These are phyloP conservation scores for Neofusicoccum laricinum DNA, from an alignment of 2,329 filamentous ascomycete species.

Conservation along the genomic window DNA sequence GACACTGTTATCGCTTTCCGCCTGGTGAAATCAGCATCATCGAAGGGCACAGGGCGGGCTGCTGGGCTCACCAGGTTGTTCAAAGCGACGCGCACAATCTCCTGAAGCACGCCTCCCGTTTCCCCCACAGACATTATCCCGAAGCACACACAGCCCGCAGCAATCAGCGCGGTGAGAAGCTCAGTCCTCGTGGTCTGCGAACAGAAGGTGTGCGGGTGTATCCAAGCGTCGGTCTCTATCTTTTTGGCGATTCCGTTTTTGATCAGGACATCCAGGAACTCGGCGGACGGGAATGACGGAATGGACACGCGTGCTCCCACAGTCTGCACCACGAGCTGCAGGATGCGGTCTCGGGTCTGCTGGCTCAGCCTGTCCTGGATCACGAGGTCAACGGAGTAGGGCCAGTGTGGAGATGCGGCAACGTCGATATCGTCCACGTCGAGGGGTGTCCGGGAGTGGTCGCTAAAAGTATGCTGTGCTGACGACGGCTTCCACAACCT, in stretches of 20 bases:
- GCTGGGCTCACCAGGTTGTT: slow-evolving; percentile 20
- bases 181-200: slow-evolving; percentile 25
- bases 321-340: slow-evolving; percentile 30
- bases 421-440: slow-evolving; percentile 28
- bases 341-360: slow-evolving; percentile 27
- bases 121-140: slow-evolving; percentile 29
- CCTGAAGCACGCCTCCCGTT: slow-evolving; percentile 29
- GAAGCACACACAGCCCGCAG: slow-evolving; percentile 32
- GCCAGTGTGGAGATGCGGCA: slow-evolving; percentile 29
- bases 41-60: neutral
- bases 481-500: slow-evolving; percentile 29
- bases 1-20: slow-evolving; percentile 29
- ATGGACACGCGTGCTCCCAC: slow-evolving; percentile 27
- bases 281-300: slow-evolving; percentile 29
- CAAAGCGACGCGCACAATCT: slow-evolving; percentile 30
- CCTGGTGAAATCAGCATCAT: neutral
- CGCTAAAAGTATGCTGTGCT: slow-evolving; percentile 30
- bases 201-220: slow-evolving; percentile 31
- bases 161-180: slow-evolving; percentile 28
- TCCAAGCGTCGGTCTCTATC: slow-evolving; percentile 32
- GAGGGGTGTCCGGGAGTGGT: slow-evolving; percentile 26
- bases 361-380: slow-evolving; percentile 24
- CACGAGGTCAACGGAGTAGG: slow-evolving; percentile 23
- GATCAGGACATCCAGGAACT: slow-evolving; percentile 29
- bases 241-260: slow-evolving; percentile 32